Conservation (phyloP, 1,139 yeast species). For the Pichia sp. region DNA sequence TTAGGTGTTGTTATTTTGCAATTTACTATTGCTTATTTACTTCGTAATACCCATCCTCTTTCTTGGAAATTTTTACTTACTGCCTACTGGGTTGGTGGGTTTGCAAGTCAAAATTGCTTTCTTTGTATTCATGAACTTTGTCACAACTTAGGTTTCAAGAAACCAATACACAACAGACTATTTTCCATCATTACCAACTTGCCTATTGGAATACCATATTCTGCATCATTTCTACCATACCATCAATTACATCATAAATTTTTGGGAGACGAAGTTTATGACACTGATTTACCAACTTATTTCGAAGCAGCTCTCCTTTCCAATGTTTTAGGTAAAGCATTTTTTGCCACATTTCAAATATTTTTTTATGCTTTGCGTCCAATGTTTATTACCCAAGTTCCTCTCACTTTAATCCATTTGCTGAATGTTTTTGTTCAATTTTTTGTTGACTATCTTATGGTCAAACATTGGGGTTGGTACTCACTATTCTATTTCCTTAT, state of each 20-base stretch:
- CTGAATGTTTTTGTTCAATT: constrained; percentile 61
- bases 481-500: constrained; percentile 60
- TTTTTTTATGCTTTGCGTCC: constrained; percentile 87
- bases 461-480: constrained; percentile 55
- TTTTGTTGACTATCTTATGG: constrained; percentile 49
- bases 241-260: constrained; percentile 89
- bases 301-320: constrained; percentile 70
- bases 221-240: constrained; percentile 88
- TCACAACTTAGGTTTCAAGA: constrained; percentile 80
- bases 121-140: constrained; percentile 83
- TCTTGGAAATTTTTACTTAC: constrained; percentile 49
- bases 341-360: constrained; percentile 85
- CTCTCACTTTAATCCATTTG: constrained; percentile 68
- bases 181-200: constrained; percentile 73
- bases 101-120: constrained; percentile 76
- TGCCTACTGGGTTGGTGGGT: constrained; percentile 80
- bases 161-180: constrained; percentile 68
- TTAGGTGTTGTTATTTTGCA: constrained; percentile 59
- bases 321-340: constrained; percentile 77
- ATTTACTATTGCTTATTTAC: constrained; percentile 50
- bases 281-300: constrained; percentile 80
- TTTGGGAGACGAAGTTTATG: constrained; percentile 77
- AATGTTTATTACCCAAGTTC: constrained; percentile 71
- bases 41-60: constrained; percentile 51
- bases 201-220: constrained; percentile 86